Conservation (phyloP, 2,329 filamentous ascomycete species). For the Sporothrix schenckii region DNA sequence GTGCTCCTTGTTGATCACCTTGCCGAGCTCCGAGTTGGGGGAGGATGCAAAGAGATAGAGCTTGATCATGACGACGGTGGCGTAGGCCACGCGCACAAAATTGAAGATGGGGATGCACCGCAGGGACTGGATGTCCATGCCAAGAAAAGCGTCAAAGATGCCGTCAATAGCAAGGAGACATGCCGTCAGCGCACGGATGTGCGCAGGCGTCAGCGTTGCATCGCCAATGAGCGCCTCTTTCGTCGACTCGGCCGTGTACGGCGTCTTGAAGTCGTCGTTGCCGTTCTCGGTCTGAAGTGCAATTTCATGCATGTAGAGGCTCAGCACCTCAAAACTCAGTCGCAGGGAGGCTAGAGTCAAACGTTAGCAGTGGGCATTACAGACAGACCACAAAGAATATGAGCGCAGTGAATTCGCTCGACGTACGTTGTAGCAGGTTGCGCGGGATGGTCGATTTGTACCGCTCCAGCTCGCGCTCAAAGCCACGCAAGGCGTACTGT, state of each 20-base stretch:
- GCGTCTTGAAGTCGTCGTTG: constrained; percentile 55
- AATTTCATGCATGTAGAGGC: constrained; percentile 75
- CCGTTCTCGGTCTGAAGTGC: constrained; percentile 66
- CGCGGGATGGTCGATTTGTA: constrained; percentile 59
- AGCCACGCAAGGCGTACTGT: constrained; percentile 65
- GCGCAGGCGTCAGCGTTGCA: constrained; percentile 54
- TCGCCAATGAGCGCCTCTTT: constrained; percentile 49
- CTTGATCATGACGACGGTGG: constrained; percentile 72
- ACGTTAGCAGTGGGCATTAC: background rate
- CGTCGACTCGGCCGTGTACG: constrained; percentile 52
- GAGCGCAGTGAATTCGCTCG: constrained; percentile 42
- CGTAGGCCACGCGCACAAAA: constrained; percentile 72
- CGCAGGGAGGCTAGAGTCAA: constrained; percentile 57
- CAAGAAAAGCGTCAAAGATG: constrained; percentile 66
- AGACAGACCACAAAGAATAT: background rate
- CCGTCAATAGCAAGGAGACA: constrained; percentile 68
- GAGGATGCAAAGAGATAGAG: constrained; percentile 66
- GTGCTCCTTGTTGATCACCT: constrained; percentile 67
- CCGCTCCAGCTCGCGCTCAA: constrained; percentile 66
- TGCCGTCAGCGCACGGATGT: constrained; percentile 68
- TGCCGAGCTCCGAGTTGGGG: constrained; percentile 67
- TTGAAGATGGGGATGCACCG: constrained; percentile 70
- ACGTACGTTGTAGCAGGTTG: constrained; percentile 60
- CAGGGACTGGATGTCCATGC: constrained; percentile 61
- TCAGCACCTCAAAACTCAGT: constrained; percentile 67